phyloP scores from a whole-genome alignment of 129 eudicot genomes.

The Apium graveolens region DNA sequence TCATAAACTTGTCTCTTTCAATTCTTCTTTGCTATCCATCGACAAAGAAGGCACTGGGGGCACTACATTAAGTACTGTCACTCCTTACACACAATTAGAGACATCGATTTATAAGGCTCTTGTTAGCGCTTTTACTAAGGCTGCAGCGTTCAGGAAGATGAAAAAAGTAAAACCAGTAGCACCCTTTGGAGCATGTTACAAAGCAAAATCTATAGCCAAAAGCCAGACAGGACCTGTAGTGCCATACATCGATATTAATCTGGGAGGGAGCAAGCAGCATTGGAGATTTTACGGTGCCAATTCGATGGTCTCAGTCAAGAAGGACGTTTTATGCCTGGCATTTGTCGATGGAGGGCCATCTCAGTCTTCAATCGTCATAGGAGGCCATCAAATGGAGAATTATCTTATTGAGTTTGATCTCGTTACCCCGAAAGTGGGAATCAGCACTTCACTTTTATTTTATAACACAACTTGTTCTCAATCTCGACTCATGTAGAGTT shows the following conservation, averaged over 20 bases:
- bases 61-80: conserved; percentile 42
- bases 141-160: conserved; percentile 9
- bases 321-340: not conserved
- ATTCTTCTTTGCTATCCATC: conserved; percentile 31
- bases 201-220: conserved; percentile 6
- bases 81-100: conserved; percentile 23
- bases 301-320: not conserved
- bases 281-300: conserved; percentile 7
- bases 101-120: conserved; percentile 10
- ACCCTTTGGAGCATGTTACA: conserved; percentile 33
- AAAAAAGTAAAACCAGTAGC: conserved; percentile 20
- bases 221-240: conserved; percentile 2
- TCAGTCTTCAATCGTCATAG: not conserved
- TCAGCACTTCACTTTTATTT: not conserved
- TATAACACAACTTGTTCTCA: not conserved
- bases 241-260: not conserved
- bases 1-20: conserved; percentile 22
- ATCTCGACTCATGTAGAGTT: not conserved
- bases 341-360: not conserved
- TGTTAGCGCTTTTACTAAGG: conserved; percentile 18
- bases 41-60: conserved; percentile 48
- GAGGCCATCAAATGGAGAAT: not conserved
- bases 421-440: not conserved
- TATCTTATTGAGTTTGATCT: not conserved
- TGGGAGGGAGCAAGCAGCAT: not conserved